Percentiles rank a stretch among this genome's conserved stretches.
Conservation (phyloP, 352 stramenopile species). For the Elongisporangium undulatum region DNA sequence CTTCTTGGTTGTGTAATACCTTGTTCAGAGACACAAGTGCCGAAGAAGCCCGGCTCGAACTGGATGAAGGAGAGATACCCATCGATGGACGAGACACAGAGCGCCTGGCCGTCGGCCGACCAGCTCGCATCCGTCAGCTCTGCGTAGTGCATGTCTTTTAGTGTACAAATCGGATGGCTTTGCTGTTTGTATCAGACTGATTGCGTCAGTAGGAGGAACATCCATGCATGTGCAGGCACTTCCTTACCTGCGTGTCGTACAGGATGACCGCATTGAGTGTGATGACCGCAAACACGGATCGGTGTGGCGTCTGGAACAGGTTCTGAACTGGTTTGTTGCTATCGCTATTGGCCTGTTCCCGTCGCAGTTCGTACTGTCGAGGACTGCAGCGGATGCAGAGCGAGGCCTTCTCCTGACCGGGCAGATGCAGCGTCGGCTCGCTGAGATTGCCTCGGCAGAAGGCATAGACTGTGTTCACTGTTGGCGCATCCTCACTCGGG, state of each 20-base stretch:
- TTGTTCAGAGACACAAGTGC: conserved; percentile 18
- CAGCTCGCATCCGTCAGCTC: conserved; percentile 93
- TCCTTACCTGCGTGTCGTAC: conserved; percentile 91
- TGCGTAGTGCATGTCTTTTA: conserved; percentile 93
- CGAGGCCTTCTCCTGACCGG: conserved; percentile 91
- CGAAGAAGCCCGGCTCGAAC: conserved; percentile 89
- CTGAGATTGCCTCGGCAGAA: conserved; percentile 92
- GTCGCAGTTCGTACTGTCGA: conserved; percentile 86
- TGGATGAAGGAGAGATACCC: conserved; percentile 94
- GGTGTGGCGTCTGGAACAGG: conserved; percentile 78
- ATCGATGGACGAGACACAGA: conserved; percentile 94
- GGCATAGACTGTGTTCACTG: conserved; percentile 89
- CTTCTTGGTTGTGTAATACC: background rate
- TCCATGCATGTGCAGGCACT: background rate
- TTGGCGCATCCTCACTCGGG: conserved; percentile 25
- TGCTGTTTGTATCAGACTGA: conserved; percentile 24
- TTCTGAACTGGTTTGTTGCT: conserved; percentile 20
- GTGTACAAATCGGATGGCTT: conserved; percentile 82
- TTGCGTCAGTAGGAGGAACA: conserved; percentile 6
- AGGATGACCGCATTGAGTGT: conserved; percentile 93
- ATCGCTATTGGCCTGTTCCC: conserved; percentile 1
- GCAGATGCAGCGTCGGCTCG: conserved; percentile 89
- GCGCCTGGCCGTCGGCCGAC: conserved; percentile 86
- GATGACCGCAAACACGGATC: conserved; percentile 92
- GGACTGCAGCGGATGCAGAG: conserved; percentile 92